Base-by-base conservation (phyloP, 169 alveolate species). In the Theileria orientalis region DNA sequence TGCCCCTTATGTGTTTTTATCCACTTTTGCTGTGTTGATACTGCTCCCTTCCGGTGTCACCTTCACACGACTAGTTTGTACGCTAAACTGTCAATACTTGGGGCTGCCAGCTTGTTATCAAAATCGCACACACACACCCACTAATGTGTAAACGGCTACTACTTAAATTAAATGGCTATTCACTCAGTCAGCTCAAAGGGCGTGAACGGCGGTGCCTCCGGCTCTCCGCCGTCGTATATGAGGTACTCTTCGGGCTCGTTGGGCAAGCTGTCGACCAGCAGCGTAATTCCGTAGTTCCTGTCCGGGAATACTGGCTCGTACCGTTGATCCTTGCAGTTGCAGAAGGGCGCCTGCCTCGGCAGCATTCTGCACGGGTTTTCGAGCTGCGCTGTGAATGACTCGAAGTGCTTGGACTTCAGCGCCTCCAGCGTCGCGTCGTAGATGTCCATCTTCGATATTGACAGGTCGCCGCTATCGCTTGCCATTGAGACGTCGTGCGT, bases 331-430 rank as follows among this genome's bases (percentile, higher is more conserved):
- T 71, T 85, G 79, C 47, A 90, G 51, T 67, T 92, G 91, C 52
- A 69, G 69, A 35, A 95, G 90, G 52, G 77, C 49, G 89, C 96
- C 83, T 97, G 97, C 66, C 76, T 86, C 42, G 95, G 94, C 23
- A 97, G 72, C 30, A 97, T 94, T 83, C 98, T 91, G 57, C 94
- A 90, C 29, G 99, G 99, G 77, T 97, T 97, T 44, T 84, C 84
- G 63, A 94, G 42, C 69, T 59, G 63, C 19, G 80, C 73, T 0
- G 76, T 33, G 46, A 56, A 56, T 51, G 57, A 27, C 61, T 79
- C 76, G 42, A 61, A 70, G 21, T 59, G 76, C 21, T 67, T 74
- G 19, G 80, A 25, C 32, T 74, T 76, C 54, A 49, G 47, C 11
- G 66, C 63, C 41, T 73, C 84, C 13, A 72, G 51, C 51, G 75